These are phyloP conservation scores for Phytophthora kernoviae DNA, from an alignment of 352 stramenopile species.

Conservation along the genomic window DNA sequence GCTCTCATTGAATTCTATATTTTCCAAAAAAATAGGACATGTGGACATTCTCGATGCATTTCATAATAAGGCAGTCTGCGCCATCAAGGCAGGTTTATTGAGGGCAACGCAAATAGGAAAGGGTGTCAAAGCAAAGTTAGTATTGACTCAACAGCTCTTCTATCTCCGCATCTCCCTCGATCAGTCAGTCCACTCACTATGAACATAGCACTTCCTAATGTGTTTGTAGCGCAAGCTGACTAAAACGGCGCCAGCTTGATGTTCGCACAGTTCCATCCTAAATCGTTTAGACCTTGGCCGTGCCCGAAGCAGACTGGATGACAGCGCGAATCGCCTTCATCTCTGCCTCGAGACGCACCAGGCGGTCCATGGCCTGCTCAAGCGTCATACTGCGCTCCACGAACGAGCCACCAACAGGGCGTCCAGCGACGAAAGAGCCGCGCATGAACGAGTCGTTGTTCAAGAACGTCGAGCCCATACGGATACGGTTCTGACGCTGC, in stretches of 20 bases:
- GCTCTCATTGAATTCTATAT: no score
- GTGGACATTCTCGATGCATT: no score
- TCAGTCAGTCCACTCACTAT: constrained; percentile 27
- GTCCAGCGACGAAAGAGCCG: constrained; percentile 80
- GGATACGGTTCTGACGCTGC: constrained; percentile 80
- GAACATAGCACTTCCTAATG: constrained; percentile 25
- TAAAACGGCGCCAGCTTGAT: neutral
- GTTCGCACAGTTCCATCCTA: constrained; percentile 2
- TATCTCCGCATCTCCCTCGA: constrained; percentile 23
- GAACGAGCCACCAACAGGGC: constrained; percentile 63
- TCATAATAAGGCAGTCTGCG: no score
- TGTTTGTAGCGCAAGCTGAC: neutral
- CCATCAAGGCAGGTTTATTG: no score
- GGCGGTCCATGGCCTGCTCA: constrained; percentile 76
- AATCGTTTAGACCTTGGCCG: constrained; percentile 25
- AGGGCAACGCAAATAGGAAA: constrained; percentile 20
- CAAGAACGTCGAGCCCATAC: constrained; percentile 66
- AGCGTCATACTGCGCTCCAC: constrained; percentile 65
- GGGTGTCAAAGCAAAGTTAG: constrained; percentile 14
- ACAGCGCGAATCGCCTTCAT: constrained; percentile 73
- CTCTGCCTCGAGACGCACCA: constrained; percentile 66
- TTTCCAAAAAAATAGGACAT: no score
- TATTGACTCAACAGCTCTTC: constrained; percentile 28
- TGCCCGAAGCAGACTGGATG: constrained; percentile 54
- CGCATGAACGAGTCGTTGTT: constrained; percentile 71